Evolutionary conservation across 2,329 filamentous ascomycete species (phyloP).

Genomic region (Aureobasidium sp.): DNA sequence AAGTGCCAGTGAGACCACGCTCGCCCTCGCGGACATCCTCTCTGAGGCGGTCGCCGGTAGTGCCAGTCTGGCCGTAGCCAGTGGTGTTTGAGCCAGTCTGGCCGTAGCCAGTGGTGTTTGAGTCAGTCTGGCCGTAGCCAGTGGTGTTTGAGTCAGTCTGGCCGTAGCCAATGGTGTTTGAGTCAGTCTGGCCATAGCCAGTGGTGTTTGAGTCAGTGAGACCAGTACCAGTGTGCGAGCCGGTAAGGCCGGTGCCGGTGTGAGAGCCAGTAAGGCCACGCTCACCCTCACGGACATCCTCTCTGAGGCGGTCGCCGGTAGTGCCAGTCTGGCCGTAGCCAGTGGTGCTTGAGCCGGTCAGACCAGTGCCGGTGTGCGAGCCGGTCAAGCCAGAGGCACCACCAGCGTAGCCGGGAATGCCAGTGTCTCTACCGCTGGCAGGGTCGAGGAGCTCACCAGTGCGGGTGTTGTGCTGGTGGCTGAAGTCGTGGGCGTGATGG

Average conservation of each 20-base stretch:
- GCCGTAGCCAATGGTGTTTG: background rate
- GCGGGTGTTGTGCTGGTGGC: conserved; percentile 11
- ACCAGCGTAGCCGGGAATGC: conserved; percentile 4
- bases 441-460: conserved; percentile 7
- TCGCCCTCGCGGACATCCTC: conserved; percentile 1
- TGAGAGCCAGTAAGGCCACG: background rate
- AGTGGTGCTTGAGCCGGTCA: background rate
- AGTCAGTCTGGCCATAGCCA: background rate
- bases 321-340: background rate
- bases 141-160: background rate
- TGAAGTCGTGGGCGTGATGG: background rate
- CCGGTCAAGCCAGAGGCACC: background rate
- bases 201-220: background rate
- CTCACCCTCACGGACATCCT: conserved; percentile 4
- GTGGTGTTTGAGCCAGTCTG: background rate
- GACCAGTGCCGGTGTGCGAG: background rate
- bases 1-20: background rate
- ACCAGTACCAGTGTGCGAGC: background rate
- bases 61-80: background rate
- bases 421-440: conserved; percentile 7
- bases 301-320: background rate
- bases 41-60: background rate
- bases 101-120: background rate
- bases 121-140: background rate
- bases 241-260: background rate